These are phyloP conservation scores for Rhizopus sp. DNA, from an alignment of 371 early-diverging fungal genomes.

Conservation along the genomic window DNA sequence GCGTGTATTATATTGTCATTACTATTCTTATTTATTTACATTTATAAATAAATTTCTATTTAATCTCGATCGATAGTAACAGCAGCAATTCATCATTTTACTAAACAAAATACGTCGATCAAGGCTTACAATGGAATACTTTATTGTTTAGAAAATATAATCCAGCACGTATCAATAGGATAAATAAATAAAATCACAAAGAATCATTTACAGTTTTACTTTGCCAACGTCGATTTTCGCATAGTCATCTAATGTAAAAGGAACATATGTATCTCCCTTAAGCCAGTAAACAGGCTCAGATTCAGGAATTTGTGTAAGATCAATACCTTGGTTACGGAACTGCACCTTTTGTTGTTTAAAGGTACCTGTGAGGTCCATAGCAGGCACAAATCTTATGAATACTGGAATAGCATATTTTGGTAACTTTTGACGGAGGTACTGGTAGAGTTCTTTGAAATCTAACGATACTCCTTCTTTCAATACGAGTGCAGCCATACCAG, in stretches of 20 bases:
- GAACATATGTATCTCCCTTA: constrained; percentile 44
- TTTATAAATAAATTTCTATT: too few species aligned
- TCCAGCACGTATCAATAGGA: too few species aligned
- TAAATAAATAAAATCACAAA: neutral
- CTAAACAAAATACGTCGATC: too few species aligned
- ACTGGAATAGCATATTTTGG: constrained; percentile 67
- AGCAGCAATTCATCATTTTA: too few species aligned
- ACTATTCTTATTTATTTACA: too few species aligned
- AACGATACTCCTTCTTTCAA: constrained; percentile 21
- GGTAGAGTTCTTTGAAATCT: constrained; percentile 31
- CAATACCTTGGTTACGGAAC: constrained; percentile 51
- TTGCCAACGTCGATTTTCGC: constrained; percentile 19
- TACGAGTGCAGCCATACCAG: constrained; percentile 74
- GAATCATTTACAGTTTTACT: constrained; percentile 19
- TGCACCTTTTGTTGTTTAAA: constrained; percentile 59
- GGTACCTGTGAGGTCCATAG: constrained; percentile 56
- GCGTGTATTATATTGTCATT: too few species aligned
- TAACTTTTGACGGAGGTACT: constrained; percentile 42
- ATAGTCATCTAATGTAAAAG: constrained; percentile 40
- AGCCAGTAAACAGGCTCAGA: constrained; percentile 52
- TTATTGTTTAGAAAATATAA: too few species aligned
- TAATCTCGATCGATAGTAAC: too few species aligned
- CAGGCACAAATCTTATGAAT: constrained; percentile 52
- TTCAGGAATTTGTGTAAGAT: constrained; percentile 29
- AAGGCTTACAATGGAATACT: too few species aligned